Conservation (phyloP, 2,329 filamentous ascomycete genomes). For the Cadophora luteo-olivacea region DNA sequence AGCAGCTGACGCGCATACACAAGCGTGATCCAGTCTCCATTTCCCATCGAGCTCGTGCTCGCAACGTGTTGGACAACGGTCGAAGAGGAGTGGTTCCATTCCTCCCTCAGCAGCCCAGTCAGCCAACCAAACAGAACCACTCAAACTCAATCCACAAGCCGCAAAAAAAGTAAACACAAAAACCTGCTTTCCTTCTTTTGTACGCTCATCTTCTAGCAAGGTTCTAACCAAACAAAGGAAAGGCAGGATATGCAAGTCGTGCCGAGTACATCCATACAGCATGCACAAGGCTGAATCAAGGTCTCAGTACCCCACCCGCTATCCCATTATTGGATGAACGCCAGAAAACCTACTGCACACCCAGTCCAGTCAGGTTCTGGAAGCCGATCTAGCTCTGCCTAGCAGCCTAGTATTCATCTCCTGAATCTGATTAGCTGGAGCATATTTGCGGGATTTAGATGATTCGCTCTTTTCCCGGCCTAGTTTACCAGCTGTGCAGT, state of each 20-base stretch:
- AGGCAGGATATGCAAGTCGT: not conserved
- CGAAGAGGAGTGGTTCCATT: not conserved
- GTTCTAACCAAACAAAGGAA: not conserved
- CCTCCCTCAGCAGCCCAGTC: not conserved
- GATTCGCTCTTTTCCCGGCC: not conserved
- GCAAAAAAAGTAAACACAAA: not conserved
- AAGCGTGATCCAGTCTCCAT: not conserved
- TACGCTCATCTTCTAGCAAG: not conserved
- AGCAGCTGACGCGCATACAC: constrained; percentile 12
- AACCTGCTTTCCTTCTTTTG: not conserved
- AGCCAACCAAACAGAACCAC: not conserved
- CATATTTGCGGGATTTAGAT: constrained; percentile 1
- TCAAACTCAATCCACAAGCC: not conserved
- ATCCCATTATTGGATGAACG: constrained; percentile 1
- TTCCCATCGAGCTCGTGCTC: not conserved
- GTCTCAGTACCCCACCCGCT: not conserved
- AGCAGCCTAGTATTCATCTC: not conserved
- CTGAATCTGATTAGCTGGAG: not conserved
- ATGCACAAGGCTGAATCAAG: constrained; percentile 18
- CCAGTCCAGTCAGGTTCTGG: not conserved
- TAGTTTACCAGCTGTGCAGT: not conserved
- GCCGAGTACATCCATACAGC: not conserved
- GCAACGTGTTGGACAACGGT: constrained; percentile 12
- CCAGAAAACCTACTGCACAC: not conserved
- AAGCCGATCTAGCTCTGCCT: not conserved